These are phyloP conservation scores for Decorospora gaudefroyi DNA, from an alignment of 2,329 filamentous ascomycete species.

Conservation along the genomic window DNA sequence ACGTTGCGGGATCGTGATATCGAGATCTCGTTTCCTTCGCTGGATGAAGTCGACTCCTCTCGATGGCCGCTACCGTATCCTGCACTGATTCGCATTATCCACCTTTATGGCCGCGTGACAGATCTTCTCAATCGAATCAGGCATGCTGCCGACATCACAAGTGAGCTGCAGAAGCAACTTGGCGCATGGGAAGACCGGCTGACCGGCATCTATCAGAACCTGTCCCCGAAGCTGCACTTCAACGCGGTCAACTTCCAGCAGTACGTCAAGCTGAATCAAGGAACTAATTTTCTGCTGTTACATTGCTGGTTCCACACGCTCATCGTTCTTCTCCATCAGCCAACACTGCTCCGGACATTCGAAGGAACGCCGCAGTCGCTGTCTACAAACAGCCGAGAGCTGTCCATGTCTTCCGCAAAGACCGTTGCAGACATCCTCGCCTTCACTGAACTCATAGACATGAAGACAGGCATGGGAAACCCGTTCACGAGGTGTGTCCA, in stretches of 20 bases:
- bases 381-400: conserved; percentile 76
- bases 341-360: conserved; percentile 79
- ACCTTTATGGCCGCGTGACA: conserved; percentile 81
- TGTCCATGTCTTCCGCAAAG: conserved; percentile 86
- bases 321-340: conserved; percentile 83
- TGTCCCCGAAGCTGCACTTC: conserved; percentile 77
- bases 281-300: conserved; percentile 82
- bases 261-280: conserved; percentile 78
- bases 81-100: conserved; percentile 78
- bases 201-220: conserved; percentile 72
- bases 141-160: conserved; percentile 72
- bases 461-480: conserved; percentile 83
- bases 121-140: conserved; percentile 83
- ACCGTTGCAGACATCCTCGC: conserved; percentile 87
- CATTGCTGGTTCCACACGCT: conserved; percentile 90
- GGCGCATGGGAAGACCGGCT: conserved; percentile 79
- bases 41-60: conserved; percentile 59
- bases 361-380: conserved; percentile 71
- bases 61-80: conserved; percentile 80
- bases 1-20: conserved; percentile 84
- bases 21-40: conserved; percentile 70
- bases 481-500: conserved; percentile 67
- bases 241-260: conserved; percentile 85
- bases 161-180: conserved; percentile 72
- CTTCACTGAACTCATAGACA: conserved; percentile 83